Conservation (phyloP, 192 early-diverging fungal genomes). For the Gamsiella multidivaricata region DNA sequence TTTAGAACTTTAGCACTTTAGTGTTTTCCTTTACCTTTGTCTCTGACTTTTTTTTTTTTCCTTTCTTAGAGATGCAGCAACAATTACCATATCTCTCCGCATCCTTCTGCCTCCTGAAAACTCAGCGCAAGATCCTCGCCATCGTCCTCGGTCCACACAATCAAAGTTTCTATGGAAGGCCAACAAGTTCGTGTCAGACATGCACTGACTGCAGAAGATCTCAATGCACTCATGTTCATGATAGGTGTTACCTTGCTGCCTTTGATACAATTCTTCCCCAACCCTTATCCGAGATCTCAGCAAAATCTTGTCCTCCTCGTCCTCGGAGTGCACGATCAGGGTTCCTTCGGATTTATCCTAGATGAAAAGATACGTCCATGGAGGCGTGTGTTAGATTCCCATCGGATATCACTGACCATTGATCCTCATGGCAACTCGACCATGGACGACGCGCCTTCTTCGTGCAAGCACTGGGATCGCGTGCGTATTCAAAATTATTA, state of each 20-base stretch:
- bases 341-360: constrained; percentile 67
- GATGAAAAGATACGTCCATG: not conserved
- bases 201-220: too few species aligned
- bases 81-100: constrained; percentile 71
- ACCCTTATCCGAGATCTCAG: constrained; percentile 80
- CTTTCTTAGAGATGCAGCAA: too few species aligned
- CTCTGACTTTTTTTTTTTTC: too few species aligned
- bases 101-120: constrained; percentile 92
- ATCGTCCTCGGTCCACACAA: constrained; percentile 90
- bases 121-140: constrained; percentile 89
- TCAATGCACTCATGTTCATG: not conserved
- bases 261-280: constrained; percentile 76
- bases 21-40: too few species aligned
- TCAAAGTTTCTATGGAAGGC: constrained; percentile 80
- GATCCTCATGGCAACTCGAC: too few species aligned
- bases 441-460: too few species aligned
- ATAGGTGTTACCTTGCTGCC: constrained; percentile 81
- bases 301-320: constrained; percentile 65
- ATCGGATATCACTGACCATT: too few species aligned
- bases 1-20: too few species aligned
- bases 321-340: constrained; percentile 73
- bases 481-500: too few species aligned
- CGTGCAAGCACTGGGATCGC: too few species aligned
- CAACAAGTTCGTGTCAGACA: too few species aligned
- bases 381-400: too few species aligned